These are phyloP conservation scores for Agaricales sp. DNA, from an alignment of 1,284 basidiomycete species.

Conservation along the genomic window DNA sequence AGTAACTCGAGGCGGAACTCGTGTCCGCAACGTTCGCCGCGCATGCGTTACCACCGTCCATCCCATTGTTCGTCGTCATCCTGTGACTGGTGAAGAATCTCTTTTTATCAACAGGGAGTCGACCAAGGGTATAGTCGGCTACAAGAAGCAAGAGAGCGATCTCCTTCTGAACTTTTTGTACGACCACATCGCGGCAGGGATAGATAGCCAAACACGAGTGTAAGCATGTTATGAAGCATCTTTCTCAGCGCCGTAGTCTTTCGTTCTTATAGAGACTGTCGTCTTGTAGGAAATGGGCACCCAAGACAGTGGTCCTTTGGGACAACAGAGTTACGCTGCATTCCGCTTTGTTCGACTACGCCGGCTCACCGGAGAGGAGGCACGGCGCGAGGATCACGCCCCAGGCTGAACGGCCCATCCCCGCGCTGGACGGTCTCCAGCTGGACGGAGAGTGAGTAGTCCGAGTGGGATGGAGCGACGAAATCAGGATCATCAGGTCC, in stretches of 20 bases:
- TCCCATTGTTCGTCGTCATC: conserved; percentile 47
- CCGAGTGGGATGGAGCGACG: too few relatives aligned
- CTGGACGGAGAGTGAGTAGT: background rate
- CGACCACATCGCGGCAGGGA: conserved; percentile 1
- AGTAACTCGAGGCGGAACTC: conserved; percentile 27
- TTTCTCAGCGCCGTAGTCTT: background rate
- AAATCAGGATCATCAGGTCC: too few relatives aligned
- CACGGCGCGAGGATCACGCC: conserved; percentile 49
- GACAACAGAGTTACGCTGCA: conserved; percentile 1
- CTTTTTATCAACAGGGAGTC: conserved; percentile 58
- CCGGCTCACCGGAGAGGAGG: conserved; percentile 28
- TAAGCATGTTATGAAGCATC: background rate
- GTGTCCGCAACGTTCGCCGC: conserved; percentile 46
- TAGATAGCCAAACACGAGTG: background rate
- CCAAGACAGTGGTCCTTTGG: conserved; percentile 1
- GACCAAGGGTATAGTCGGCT: conserved; percentile 54
- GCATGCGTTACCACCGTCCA: conserved; percentile 52
- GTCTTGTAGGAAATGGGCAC: conserved; percentile 3
- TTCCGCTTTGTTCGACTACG: conserved; percentile 26
- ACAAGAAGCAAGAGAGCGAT: conserved; percentile 59
- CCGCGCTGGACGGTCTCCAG: conserved; percentile 23
- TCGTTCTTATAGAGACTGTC: conserved; percentile 1
- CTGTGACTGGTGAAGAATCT: conserved; percentile 58
- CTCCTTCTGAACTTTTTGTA: conserved; percentile 2
- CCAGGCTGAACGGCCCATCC: conserved; percentile 42